phyloP scores from a whole-genome alignment of 2,329 filamentous ascomycete genomes.

The Pseudogymnoascus sp. region DNA sequence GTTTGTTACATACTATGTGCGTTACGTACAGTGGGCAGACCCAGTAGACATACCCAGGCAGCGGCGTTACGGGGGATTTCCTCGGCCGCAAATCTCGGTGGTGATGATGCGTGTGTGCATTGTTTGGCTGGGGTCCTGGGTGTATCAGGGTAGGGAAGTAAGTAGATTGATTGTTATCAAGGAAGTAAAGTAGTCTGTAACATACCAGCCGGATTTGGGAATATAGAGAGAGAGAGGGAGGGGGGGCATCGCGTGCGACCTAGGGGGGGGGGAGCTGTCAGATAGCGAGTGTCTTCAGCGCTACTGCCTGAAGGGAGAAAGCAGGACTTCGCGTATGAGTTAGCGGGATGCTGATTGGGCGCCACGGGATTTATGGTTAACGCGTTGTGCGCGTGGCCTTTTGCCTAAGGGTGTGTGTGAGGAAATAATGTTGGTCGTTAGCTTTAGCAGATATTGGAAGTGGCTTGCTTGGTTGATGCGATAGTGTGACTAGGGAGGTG shows the following conservation, averaged over 20 bases:
- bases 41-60: neutral
- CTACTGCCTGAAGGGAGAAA: neutral
- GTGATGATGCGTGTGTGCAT: neutral
- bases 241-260: neutral
- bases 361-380: conserved; percentile 4
- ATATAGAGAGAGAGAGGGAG: neutral
- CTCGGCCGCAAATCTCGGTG: neutral
- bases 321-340: neutral
- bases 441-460: neutral
- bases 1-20: neutral
- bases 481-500: neutral
- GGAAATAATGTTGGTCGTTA: neutral
- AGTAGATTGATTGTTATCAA: neutral
- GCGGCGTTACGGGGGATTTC: neutral
- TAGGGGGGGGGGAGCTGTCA: neutral
- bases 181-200: neutral
- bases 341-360: neutral
- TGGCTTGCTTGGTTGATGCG: neutral
- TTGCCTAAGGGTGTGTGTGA: neutral
- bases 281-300: neutral
- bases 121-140: neutral
- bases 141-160: neutral
- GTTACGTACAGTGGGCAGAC: too few species aligned
- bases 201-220: neutral
- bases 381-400: neutral